Evolutionary conservation across 1,284 basidiomycete species (phyloP).

Genomic region (Coniferiporia sulphurascens): DNA sequence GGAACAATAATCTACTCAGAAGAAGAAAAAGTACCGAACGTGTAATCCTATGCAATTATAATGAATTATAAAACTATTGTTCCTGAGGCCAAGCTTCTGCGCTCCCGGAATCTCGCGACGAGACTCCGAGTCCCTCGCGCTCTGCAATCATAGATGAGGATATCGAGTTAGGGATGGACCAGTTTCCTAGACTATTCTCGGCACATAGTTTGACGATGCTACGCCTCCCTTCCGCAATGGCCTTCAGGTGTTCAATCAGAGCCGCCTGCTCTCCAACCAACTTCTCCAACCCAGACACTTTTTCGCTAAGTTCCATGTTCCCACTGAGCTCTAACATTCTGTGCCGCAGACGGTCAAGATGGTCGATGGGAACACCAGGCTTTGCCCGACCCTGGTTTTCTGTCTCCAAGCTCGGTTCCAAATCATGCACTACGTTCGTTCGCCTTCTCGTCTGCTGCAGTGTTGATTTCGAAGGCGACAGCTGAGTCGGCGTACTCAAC

Average conservation of each 20-base stretch:
- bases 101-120: background rate
- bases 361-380: conserved; percentile 8
- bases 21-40: background rate
- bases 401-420: background rate
- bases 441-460: conserved; percentile 11
- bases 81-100: background rate
- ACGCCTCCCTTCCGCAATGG: conserved; percentile 1
- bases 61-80: background rate
- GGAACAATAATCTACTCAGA: background rate
- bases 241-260: conserved; percentile 13
- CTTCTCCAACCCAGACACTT: conserved; percentile 14
- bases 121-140: background rate
- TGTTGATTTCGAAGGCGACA: conserved; percentile 5
- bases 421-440: conserved; percentile 7
- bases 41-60: background rate
- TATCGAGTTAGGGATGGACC: conserved; percentile 18
- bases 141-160: conserved; percentile 17
- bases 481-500: conserved; percentile 13
- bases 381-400: background rate
- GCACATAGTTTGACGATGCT: conserved; percentile 3
- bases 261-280: conserved; percentile 15
- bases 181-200: conserved; percentile 7
- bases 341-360: conserved; percentile 12
- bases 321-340: conserved; percentile 16
- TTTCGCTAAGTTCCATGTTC: conserved; percentile 19